phyloP scores from a whole-genome alignment of 352 stramenopile genomes.

The Globisporangium spinosum region DNA sequence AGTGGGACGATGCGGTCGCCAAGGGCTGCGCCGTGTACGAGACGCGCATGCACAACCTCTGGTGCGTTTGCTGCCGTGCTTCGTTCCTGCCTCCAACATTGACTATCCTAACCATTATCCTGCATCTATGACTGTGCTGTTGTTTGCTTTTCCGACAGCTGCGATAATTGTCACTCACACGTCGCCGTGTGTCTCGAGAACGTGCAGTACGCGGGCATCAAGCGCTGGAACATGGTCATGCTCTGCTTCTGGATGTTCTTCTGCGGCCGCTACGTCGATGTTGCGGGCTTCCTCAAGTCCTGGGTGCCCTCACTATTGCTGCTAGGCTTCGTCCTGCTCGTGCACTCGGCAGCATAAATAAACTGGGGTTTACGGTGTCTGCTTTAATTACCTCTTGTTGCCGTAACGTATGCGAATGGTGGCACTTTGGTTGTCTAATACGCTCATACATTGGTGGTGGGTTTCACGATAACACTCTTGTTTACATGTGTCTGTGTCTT shows the following conservation, averaged over 20 bases:
- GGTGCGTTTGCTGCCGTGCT: slow-evolving; percentile 21
- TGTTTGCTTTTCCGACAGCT: slow-evolving; percentile 30
- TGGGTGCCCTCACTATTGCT: slow-evolving; percentile 33
- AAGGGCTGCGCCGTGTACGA: slow-evolving; percentile 91
- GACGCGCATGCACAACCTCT: slow-evolving; percentile 95
- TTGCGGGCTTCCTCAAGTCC: slow-evolving; percentile 33
- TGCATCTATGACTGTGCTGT: not conserved
- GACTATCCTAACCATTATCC: not conserved
- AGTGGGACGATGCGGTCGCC: slow-evolving; percentile 89
- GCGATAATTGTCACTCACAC: slow-evolving; percentile 97
- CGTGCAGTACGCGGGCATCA: slow-evolving; percentile 48
- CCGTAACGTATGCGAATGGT: not conserved
- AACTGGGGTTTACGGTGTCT: not conserved
- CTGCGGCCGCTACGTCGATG: slow-evolving; percentile 51
- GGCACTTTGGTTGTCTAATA: not conserved
- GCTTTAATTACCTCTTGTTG: not conserved
- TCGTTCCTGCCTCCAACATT: not conserved
- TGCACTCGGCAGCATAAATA: slow-evolving; percentile 27
- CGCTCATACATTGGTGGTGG: not conserved
- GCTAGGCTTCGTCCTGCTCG: slow-evolving; percentile 22
- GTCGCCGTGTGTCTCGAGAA: slow-evolving; percentile 83
- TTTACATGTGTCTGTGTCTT: not conserved
- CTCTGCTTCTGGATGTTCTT: slow-evolving; percentile 85
- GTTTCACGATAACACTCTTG: not conserved
- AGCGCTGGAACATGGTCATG: slow-evolving; percentile 75